Evolutionary conservation across 2,329 filamentous ascomycete genomes (phyloP).

Genomic region (Fusarium tricinctum): DNA sequence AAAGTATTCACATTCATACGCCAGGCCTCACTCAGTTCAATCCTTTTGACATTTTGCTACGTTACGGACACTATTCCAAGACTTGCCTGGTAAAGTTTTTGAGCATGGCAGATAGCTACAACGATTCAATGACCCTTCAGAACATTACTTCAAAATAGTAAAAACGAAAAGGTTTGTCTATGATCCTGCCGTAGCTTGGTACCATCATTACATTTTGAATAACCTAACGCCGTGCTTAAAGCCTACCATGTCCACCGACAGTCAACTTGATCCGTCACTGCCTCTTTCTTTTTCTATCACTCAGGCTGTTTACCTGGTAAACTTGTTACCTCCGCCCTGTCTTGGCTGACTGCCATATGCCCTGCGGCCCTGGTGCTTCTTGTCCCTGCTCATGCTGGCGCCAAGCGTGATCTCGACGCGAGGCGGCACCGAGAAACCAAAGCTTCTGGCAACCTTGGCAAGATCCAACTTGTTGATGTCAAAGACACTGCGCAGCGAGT

Average conservation of each 20-base stretch:
- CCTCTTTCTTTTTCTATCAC: conserved; percentile 13
- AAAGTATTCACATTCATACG: background rate
- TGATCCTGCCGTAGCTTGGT: conserved; percentile 39
- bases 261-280: conserved; percentile 32
- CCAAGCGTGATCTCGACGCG: conserved; percentile 87
- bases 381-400: conserved; percentile 81
- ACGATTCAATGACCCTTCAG: no score
- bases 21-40: background rate
- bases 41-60: background rate
- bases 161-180: conserved; percentile 33
- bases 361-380: conserved; percentile 72
- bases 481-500: conserved; percentile 70
- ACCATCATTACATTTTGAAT: conserved; percentile 50
- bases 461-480: conserved; percentile 88
- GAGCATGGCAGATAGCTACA: no score
- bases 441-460: conserved; percentile 85
- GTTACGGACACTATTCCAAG: conserved; percentile 1
- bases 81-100: background rate
- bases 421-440: conserved; percentile 83
- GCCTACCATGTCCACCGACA: conserved; percentile 43
- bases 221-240: conserved; percentile 52
- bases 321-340: conserved; percentile 60
- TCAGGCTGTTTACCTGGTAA: conserved; percentile 40
- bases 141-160: conserved; percentile 13
- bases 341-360: conserved; percentile 84